phyloP scores from a whole-genome alignment of 75 land plant genomes.

The Azolla pinnata region DNA sequence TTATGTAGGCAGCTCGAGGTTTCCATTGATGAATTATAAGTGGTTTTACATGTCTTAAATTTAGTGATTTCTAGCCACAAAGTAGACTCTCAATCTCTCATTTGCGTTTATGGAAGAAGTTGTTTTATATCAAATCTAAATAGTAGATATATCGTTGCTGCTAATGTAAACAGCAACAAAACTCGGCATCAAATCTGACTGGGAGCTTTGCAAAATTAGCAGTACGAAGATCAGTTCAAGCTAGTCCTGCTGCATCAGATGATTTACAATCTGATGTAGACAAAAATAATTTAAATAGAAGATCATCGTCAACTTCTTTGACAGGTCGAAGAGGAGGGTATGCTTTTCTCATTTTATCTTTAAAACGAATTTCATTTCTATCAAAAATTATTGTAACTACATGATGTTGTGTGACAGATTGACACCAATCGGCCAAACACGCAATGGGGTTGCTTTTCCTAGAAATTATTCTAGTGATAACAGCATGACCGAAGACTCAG shows the following conservation, averaged over 20 bases:
- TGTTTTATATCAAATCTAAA: too few relatives aligned
- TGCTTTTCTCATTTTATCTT: neutral
- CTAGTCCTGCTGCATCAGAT: neutral
- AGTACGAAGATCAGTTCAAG: neutral
- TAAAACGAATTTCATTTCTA: neutral
- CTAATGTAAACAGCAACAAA: slow-evolving; percentile 7
- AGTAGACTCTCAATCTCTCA: too few relatives aligned
- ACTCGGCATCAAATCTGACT: neutral
- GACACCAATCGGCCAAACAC: slow-evolving; percentile 4
- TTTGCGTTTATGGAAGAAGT: too few relatives aligned
- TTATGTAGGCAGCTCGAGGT: too few relatives aligned
- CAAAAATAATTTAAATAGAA: neutral
- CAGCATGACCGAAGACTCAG: too few relatives aligned
- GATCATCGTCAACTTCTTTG: neutral
- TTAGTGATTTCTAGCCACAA: too few relatives aligned
- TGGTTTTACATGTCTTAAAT: too few relatives aligned
- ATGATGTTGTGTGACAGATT: neutral
- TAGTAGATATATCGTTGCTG: too few relatives aligned
- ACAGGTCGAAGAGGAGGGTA: slow-evolving; percentile 1
- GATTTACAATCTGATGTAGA: neutral
- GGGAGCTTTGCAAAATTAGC: slow-evolving; percentile 1
- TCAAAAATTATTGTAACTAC: neutral
- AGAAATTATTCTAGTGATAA: too few relatives aligned
- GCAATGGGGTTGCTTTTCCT: neutral
- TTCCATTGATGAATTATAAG: too few relatives aligned